These are phyloP conservation scores for Petasospora fabianii DNA, from an alignment of 1,139 yeast genomes.

Conservation along the genomic window DNA sequence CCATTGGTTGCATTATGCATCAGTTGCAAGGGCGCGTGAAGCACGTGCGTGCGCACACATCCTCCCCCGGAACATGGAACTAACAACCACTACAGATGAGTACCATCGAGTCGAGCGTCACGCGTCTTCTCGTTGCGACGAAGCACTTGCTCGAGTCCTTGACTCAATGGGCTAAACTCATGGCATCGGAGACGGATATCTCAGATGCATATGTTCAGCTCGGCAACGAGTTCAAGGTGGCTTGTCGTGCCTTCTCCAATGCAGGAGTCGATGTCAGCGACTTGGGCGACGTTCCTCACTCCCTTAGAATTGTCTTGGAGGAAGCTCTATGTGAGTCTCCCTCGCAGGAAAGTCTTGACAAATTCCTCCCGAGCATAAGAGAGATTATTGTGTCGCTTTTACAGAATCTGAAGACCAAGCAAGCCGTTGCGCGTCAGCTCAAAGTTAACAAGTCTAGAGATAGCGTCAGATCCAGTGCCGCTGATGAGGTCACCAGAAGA, in stretches of 20 bases:
- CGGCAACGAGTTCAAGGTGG: conserved; percentile 90
- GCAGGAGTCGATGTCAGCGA: conserved; percentile 70
- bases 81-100: conserved; percentile 33
- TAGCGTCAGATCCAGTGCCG: conserved; percentile 17
- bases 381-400: conserved; percentile 81
- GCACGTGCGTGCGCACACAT: no score
- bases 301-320: conserved; percentile 73
- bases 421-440: conserved; percentile 47
- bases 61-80: not conserved
- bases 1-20: not conserved
- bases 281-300: conserved; percentile 73
- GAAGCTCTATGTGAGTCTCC: conserved; percentile 85
- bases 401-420: conserved; percentile 79
- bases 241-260: conserved; percentile 66
- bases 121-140: conserved; percentile 80
- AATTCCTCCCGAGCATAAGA: conserved; percentile 79
- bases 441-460: conserved; percentile 29
- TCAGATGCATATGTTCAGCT: conserved; percentile 88
- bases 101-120: conserved; percentile 80
- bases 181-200: conserved; percentile 77
- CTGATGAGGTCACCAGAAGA: conserved; percentile 11
- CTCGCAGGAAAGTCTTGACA: conserved; percentile 76
- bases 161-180: conserved; percentile 85
- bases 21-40: not conserved
- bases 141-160: conserved; percentile 80